phyloP scores from a whole-genome alignment of 208 protist species.

The Leishmania aethiopica region DNA sequence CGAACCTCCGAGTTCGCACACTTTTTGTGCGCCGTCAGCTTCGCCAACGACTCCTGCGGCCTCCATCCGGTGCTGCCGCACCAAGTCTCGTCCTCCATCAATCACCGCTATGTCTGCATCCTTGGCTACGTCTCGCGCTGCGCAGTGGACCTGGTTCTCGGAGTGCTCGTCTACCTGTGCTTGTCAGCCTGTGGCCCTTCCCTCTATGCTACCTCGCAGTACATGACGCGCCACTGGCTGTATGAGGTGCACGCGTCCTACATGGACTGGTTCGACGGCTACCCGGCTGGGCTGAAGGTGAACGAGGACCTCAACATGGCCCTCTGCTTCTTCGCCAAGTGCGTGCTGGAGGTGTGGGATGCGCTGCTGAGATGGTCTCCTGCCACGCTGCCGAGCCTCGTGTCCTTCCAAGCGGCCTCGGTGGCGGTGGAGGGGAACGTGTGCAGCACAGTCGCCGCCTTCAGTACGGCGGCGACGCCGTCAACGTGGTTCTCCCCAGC shows the following conservation, averaged over 20 bases:
- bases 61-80: slow-evolving; percentile 81
- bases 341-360: slow-evolving; percentile 76
- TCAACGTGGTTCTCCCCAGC: slow-evolving; percentile 1
- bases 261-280: slow-evolving; percentile 93
- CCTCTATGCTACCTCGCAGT: slow-evolving; percentile 41
- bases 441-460: neutral
- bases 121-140: slow-evolving; percentile 58
- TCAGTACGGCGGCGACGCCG: neutral
- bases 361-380: slow-evolving; percentile 41
- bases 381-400: slow-evolving; percentile 26
- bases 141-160: slow-evolving; percentile 74
- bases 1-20: slow-evolving; percentile 60
- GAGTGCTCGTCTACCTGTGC: slow-evolving; percentile 50
- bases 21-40: slow-evolving; percentile 57
- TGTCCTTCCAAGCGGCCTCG: slow-evolving; percentile 15
- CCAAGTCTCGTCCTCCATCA: slow-evolving; percentile 27
- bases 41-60: slow-evolving; percentile 58
- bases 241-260: slow-evolving; percentile 83
- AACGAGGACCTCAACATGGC: slow-evolving; percentile 93
- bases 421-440: neutral
- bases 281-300: slow-evolving; percentile 94
- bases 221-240: slow-evolving; percentile 56
- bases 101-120: slow-evolving; percentile 52
- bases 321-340: slow-evolving; percentile 79
- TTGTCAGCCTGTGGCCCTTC: slow-evolving; percentile 48